Percentiles rank a stretch among this genome's conserved stretches.
Evolutionary conservation across 2,329 filamentous ascomycete genomes (phyloP).

Genomic region (Trichoderma guizhouense): DNA sequence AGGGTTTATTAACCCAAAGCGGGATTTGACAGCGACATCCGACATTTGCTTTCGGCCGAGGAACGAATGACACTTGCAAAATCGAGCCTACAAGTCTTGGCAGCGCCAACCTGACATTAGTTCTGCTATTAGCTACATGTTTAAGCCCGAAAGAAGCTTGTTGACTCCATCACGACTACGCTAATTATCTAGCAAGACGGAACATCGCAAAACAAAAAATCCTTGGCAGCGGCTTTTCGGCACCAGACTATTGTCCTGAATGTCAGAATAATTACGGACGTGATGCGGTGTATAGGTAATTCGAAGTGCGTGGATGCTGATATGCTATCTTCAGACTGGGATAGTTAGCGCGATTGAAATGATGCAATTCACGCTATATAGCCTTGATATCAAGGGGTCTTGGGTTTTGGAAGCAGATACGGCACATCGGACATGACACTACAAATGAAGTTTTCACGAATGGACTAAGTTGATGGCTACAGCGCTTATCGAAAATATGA

Average conservation of each 20-base stretch:
- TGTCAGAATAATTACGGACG: no score
- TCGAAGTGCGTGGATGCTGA: background rate
- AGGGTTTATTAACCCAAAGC: background rate
- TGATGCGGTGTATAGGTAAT: background rate
- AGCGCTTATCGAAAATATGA: background rate
- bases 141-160: background rate
- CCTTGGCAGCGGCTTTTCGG: background rate
- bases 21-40: background rate
- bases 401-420: background rate
- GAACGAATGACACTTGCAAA: background rate
- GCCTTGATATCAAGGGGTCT: background rate
- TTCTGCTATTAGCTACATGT: no score
- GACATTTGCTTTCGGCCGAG: background rate
- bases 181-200: background rate
- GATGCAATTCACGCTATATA: background rate
- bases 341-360: background rate
- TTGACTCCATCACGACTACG: background rate
- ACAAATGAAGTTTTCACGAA: background rate
- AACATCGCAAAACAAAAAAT: background rate
- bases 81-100: background rate
- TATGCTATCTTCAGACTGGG: background rate
- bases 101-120: background rate
- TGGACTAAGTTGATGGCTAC: background rate
- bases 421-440: background rate
- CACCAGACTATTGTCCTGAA: background rate